These are phyloP conservation scores for Macrophomina pseudophaseolina DNA, from an alignment of 2,329 filamentous ascomycete species.

Conservation along the genomic window DNA sequence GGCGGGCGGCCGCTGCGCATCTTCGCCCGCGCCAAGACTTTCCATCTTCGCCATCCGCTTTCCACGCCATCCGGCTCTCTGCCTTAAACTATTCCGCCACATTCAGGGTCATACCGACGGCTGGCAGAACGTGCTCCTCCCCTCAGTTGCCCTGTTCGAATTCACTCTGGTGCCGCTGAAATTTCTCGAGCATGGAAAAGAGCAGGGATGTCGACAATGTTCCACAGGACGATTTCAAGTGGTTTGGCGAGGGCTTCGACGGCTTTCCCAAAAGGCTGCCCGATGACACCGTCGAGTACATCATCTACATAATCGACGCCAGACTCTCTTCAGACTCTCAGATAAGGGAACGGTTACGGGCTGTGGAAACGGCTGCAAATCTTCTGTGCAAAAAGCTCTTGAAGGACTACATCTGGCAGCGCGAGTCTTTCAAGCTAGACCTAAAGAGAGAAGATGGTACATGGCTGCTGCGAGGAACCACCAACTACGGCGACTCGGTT, in stretches of 20 bases:
- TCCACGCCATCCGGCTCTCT: too few relatives aligned
- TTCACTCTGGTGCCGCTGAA: not conserved
- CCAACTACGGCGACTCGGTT: conserved; percentile 90
- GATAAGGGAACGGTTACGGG: conserved; percentile 69
- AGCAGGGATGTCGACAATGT: conserved; percentile 2
- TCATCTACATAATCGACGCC: conserved; percentile 72
- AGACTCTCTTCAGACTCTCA: conserved; percentile 57
- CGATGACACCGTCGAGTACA: conserved; percentile 87
- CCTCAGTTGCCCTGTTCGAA: too few relatives aligned
- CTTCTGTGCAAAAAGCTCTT: conserved; percentile 68
- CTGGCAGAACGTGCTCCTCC: too few relatives aligned
- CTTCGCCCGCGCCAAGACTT: not conserved
- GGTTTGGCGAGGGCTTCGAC: conserved; percentile 69
- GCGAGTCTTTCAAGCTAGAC: conserved; percentile 77
- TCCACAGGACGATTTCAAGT: conserved; percentile 62
- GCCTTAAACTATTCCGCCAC: too few relatives aligned
- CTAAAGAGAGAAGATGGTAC: conserved; percentile 62
- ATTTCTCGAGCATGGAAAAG: conserved; percentile 4
- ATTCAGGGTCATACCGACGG: too few relatives aligned
- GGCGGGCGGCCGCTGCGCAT: conserved; percentile 27
- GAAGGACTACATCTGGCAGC: conserved; percentile 95
- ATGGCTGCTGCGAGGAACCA: conserved; percentile 72
- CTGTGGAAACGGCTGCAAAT: conserved; percentile 71
- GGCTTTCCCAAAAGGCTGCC: conserved; percentile 71
- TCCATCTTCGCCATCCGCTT: conserved; percentile 16